Evolutionary conservation across 1,284 basidiomycete genomes (phyloP).

Genomic region (Cutaneotrichosporon sp.): DNA sequence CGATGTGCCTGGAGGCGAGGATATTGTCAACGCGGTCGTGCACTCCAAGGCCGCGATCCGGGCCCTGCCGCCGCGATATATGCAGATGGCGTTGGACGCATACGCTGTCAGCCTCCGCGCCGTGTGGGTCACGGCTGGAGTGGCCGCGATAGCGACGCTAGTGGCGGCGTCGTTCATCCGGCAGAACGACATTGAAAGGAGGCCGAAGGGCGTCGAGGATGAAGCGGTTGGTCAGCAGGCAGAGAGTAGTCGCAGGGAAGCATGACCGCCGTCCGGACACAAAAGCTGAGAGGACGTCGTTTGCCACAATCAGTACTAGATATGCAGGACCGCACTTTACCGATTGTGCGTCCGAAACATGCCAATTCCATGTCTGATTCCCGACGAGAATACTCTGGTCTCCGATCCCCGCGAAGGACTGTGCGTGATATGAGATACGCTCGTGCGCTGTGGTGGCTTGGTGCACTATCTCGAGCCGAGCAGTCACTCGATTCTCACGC

Average conservation of each 20-base stretch:
- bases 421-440: too few relatives aligned
- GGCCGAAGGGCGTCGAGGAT: background rate
- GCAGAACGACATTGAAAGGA: constrained; percentile 14
- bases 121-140: constrained; percentile 28
- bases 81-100: constrained; percentile 34
- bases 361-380: too few relatives aligned
- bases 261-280: too few relatives aligned
- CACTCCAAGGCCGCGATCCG: constrained; percentile 46
- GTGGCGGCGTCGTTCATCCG: constrained; percentile 20
- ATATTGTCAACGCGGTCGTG: constrained; percentile 37
- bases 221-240: background rate
- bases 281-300: too few relatives aligned
- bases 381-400: too few relatives aligned
- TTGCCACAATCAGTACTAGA: too few relatives aligned
- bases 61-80: constrained; percentile 22
- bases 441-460: too few relatives aligned
- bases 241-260: background rate
- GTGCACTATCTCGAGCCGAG: too few relatives aligned
- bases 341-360: too few relatives aligned
- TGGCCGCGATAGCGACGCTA: constrained; percentile 30
- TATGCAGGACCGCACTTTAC: too few relatives aligned
- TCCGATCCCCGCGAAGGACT: too few relatives aligned
- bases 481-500: too few relatives aligned
- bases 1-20: constrained; percentile 3
- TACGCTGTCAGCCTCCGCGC: constrained; percentile 34